Evolutionary conservation across 495 filamentous ascomycete genomes (phyloP), one percentile per base, ranked within the genome.

Genomic region (Tuber calosporum): DNA sequence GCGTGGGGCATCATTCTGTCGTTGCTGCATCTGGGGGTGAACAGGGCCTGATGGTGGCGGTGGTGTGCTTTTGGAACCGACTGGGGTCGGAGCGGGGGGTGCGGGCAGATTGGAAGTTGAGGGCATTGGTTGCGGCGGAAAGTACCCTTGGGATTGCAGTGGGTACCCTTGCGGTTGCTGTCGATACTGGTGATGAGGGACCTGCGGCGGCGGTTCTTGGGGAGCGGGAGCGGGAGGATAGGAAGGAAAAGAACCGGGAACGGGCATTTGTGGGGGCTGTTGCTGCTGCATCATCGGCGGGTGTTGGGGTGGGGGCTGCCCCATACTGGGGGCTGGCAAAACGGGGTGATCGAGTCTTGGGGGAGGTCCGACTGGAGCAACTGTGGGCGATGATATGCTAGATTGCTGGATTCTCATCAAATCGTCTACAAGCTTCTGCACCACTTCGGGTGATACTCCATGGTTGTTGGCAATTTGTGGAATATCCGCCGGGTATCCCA

Each of bases 351-450:
- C 13, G 42, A 48, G 68, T 58, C 67, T 36, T 42, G 66, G 71
- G n/a, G 74, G 74, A 22, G 74, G 71, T 36, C 74, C 41, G 53
- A 72, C 36, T 11, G 78, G 70, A 19, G 74, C 71, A 13, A 69
- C 41, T 37, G 42, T 38, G 6, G 69, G 43, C 2, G 70, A 38
- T 6, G 68, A 42, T 4, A 66, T 45, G 2, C 42, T 69, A 15
- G 37, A 39, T 22, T 77, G 42, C 53, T 78, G 76, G 58, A 78
- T 78, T 7, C 74, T 48, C 70, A 78, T 73, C 67, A 78, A 26
- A 38, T 78, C 76, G 39, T 70, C 76, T 19, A 75, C 76, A n/a
- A 78, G 75, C 17, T 69, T 69, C 75, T 78, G 76, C 9, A 78
- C 76, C 1, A 78, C 71, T 2, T 78, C 76, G 9, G 74, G 76